Conservation (phyloP, 163 green algal species). For the Trebouxiophyceae sp. region DNA sequence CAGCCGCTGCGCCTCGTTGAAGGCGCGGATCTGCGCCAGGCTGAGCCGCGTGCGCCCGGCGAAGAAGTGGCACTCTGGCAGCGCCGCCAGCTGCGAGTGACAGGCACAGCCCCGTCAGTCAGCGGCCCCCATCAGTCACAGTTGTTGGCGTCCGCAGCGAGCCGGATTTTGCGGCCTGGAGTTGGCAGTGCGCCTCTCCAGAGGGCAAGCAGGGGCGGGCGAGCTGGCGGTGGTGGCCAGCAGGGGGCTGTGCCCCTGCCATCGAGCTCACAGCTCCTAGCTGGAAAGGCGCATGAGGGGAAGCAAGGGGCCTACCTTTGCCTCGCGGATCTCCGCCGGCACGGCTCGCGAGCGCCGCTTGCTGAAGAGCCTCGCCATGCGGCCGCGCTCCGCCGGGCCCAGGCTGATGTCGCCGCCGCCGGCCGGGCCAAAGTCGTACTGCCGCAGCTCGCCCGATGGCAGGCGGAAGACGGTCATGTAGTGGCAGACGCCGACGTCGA, state of each 20-base stretch:
- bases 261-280: too few species aligned
- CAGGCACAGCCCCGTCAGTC: too few species aligned
- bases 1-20: slow-evolving; percentile 31
- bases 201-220: too few species aligned
- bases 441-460: slow-evolving; percentile 25
- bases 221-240: too few species aligned
- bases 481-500: slow-evolving; percentile 30
- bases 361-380: neutral
- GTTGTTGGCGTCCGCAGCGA: too few species aligned
- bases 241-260: too few species aligned
- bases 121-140: too few species aligned
- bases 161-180: too few species aligned
- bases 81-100: slow-evolving; percentile 23
- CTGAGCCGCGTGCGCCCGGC: slow-evolving; percentile 35
- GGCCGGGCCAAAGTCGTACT: slow-evolving; percentile 51
- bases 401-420: slow-evolving; percentile 23
- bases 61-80: slow-evolving; percentile 35
- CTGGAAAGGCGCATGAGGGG: too few species aligned
- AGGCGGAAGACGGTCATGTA: slow-evolving; percentile 42
- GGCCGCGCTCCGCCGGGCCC: slow-evolving; percentile 1
- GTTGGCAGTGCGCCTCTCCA: too few species aligned
- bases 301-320: slow-evolving; percentile 9
- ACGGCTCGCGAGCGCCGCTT: slow-evolving; percentile 11
- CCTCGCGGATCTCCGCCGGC: slow-evolving; percentile 29
- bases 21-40: slow-evolving; percentile 40